Base-by-base conservation (phyloP, 352 stramenopile species). In the Phytophthora melonis region DNA sequence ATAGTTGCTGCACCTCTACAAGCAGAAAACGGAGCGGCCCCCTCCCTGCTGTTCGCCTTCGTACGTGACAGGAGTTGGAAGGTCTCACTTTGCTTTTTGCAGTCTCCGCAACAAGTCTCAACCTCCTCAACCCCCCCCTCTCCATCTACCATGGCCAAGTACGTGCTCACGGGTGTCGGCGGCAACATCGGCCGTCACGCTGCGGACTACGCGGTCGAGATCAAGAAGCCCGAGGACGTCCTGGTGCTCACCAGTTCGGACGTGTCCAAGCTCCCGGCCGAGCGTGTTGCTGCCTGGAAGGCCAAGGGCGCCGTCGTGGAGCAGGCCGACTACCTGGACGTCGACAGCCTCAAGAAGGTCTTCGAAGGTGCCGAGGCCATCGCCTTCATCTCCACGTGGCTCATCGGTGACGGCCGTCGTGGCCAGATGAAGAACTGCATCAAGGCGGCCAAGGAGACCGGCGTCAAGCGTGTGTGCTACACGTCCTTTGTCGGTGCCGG, bases 111-210 rank as follows among this genome's bases (percentile, higher is more conserved):
- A 9, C 68, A 75, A 75, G 68, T 19, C 30, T 30, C 63, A 63
- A 1, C 36, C 43, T 23, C 27, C n/a, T 19, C 53, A 8, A 27
- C 49, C 23, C 21, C 13, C 14, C 5, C 7, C 16, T 18, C 54
- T 52, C 53, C 30, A 62, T 27, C 23, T 4, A 61, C 27, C 47
- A 79, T 79, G 72, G 58, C 65, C 67, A 79, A 79, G 67, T 79
- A 69, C 72, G 72, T 79, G 58, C 63, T 79, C 23, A 79, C 62
- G 6, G 72, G 72, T 14, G 67, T 70, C 58, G 72, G 70, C 19
- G 72, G 72, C 45, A 72, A 76, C 54, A 57, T 79, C 23, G 72
- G 72, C 58, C 11, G 67, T 21, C 21, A 65, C 59, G 72, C 72
- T 5, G 72, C 72, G n/a, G 72, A 79, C 53, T 76, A 55, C 59